A percentile compares a stretch with the other conserved stretches of the same genome.
Conservation (phyloP, 2,329 filamentous ascomycete genomes). For the Ophiostoma triangulosporum region DNA sequence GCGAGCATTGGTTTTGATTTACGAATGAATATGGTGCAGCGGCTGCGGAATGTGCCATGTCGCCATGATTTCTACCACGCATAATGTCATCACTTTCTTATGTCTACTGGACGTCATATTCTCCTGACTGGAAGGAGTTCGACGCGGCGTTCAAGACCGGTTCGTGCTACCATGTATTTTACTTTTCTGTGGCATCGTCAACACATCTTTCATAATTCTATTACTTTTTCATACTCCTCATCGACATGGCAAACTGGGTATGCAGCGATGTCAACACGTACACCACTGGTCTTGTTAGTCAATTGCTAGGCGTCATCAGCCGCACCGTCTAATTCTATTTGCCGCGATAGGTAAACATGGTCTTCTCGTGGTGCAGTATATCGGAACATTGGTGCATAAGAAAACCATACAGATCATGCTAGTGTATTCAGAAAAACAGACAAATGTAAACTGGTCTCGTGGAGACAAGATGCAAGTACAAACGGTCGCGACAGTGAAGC, state of each 20-base stretch:
- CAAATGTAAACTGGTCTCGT: not conserved
- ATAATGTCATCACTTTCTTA: too few relatives aligned
- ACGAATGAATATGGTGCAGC: not conserved
- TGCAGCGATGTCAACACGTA: too few relatives aligned
- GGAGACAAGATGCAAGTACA: not conserved
- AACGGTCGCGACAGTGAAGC: not conserved
- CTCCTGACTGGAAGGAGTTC: not conserved
- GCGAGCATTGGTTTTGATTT: constrained; percentile 2
- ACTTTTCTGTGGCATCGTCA: not conserved
- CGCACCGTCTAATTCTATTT: too few relatives aligned
- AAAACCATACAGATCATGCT: not conserved
- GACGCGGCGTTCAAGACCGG: not conserved
- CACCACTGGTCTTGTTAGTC: too few relatives aligned
- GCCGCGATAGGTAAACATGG: too few relatives aligned
- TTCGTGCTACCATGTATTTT: not conserved
- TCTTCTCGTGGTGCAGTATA: too few relatives aligned
- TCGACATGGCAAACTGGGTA: too few relatives aligned
- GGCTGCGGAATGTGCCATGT: not conserved
- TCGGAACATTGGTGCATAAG: too few relatives aligned
- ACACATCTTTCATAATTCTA: not conserved
- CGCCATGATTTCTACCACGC: not conserved
- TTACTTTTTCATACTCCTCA: not conserved
- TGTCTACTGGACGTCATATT: too few relatives aligned
- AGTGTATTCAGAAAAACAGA: not conserved
- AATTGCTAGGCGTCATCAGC: not conserved